Base-by-base conservation (phyloP, 768 basidiomycete species). In the Boletellus emodensis region DNA sequence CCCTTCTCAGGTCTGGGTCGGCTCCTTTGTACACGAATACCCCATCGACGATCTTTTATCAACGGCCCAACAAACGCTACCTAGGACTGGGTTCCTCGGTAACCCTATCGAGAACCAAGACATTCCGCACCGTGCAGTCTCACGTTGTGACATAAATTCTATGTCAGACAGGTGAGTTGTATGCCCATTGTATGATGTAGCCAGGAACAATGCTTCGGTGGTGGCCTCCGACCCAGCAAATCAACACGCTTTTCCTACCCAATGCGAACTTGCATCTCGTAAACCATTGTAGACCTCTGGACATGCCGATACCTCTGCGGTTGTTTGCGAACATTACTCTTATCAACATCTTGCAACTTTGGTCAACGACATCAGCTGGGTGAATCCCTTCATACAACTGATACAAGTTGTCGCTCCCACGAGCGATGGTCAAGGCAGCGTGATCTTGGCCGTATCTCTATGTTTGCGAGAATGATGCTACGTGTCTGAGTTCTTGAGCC, bases 71-170 rank as follows among this genome's bases (percentile, higher is more conserved):
- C n/a, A 38, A 18, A n/a, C 12, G 7, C 6, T 26, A 4, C n/a
- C 18, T 20, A 38, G 64, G 66, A 66, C 39, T 40, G 51, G 61
- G 18, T 49, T 70, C 13, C 77, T 90, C 3, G 89, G 88, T 1
- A 89, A 86, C 59, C 90, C 90, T 69, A 64, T 90, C 32, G 87
- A 88, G 68, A 89, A 90, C 63, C 86, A 89, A 54, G 87, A 90
- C 61, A 50, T 86, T 11, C 80, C 85, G 8, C 80, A 88, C 45
- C 90, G 87, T 76, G 79, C 42, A 87, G 24, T 24, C 24, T 24
- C 24, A 24, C 6, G 24, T 3, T 3, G 6, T 24, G n/a, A 24
- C 6, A 6, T 24, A 24, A 82, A 71, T 50, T 90, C 87, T 66
- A 82, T 90, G 80, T 78, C 79, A 43, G 88, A 90, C 51, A 87